Conservation (phyloP, 192 early-diverging fungal species). For the Coemansia brasiliensis region DNA sequence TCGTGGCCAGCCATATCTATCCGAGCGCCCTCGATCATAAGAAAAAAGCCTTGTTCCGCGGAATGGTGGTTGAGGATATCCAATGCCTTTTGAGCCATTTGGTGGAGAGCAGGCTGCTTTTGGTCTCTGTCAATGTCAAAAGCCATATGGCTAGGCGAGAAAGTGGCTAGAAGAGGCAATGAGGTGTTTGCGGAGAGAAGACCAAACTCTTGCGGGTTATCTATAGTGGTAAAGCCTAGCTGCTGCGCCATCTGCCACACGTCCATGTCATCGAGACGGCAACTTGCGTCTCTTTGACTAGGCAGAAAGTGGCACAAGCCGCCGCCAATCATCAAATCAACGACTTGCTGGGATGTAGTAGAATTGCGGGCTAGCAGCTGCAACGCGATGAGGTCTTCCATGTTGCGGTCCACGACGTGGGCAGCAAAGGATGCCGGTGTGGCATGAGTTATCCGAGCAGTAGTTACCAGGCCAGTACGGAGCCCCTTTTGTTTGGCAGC, state of each 20-base stretch:
- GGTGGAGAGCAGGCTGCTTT: slow-evolving; percentile 53
- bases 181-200: slow-evolving; percentile 8
- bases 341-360: slow-evolving; percentile 6
- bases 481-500: slow-evolving; percentile 56
- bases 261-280: slow-evolving; percentile 48
- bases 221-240: slow-evolving; percentile 9
- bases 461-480: slow-evolving; percentile 58
- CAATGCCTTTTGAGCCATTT: slow-evolving; percentile 57
- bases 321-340: slow-evolving; percentile 61
- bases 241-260: slow-evolving; percentile 28
- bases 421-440: slow-evolving; percentile 62
- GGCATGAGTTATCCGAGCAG: slow-evolving; percentile 62
- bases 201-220: slow-evolving; percentile 21
- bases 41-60: slow-evolving; percentile 52
- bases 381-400: slow-evolving; percentile 58
- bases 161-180: slow-evolving; percentile 55
- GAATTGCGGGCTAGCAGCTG: slow-evolving; percentile 54
- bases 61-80: slow-evolving; percentile 2
- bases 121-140: slow-evolving; percentile 55
- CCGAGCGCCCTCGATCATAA: slow-evolving; percentile 65
- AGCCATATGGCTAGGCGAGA: slow-evolving; percentile 52
- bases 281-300: slow-evolving; percentile 22
- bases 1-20: slow-evolving; percentile 63
- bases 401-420: slow-evolving; percentile 54
- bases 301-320: slow-evolving; percentile 56